Conservation (phyloP, 257 asterid species). For the Solanum pinnatisectum region DNA sequence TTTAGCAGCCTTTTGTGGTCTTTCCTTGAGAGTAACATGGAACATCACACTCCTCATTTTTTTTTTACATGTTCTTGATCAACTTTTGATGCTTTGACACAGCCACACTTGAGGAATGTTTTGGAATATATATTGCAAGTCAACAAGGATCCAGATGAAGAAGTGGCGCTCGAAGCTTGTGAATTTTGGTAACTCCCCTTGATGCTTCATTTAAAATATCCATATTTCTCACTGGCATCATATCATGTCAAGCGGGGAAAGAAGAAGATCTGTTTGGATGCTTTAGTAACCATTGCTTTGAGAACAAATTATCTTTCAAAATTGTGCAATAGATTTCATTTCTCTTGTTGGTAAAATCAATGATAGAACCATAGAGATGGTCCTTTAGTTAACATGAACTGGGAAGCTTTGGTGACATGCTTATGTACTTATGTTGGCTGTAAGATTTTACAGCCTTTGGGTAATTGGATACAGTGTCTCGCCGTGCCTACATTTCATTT, state of each 20-base stretch:
- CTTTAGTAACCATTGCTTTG: background rate
- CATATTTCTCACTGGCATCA: background rate
- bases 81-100: conserved; percentile 22
- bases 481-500: background rate
- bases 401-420: background rate
- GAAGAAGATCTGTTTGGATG: background rate
- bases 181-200: conserved; percentile 69
- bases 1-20: background rate
- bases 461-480: background rate
- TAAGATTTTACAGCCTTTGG: background rate
- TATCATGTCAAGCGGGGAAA: background rate
- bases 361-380: background rate
- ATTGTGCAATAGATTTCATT: background rate
- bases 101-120: conserved; percentile 86
- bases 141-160: conserved; percentile 85
- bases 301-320: background rate
- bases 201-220: background rate
- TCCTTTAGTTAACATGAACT: background rate
- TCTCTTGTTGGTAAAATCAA: background rate
- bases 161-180: conserved; percentile 98
- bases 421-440: background rate
- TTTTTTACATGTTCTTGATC: conserved; percentile 11
- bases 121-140: conserved; percentile 84
- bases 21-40: background rate
- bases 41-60: background rate